Conservation (phyloP, 768 basidiomycete genomes). For the Galerina marginata region DNA sequence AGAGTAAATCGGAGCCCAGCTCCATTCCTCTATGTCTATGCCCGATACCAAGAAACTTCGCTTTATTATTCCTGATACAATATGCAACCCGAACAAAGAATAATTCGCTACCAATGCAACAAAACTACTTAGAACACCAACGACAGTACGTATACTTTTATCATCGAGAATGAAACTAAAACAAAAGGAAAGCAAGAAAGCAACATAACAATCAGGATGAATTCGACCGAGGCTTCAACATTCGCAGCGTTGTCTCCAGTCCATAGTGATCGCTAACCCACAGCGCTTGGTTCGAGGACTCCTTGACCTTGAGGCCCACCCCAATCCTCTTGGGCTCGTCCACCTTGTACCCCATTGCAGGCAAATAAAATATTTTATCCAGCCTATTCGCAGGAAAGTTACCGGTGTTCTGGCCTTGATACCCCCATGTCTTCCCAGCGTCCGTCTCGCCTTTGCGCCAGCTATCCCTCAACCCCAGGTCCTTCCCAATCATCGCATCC, state of each 20-base stretch:
- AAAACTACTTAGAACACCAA: too few relatives aligned
- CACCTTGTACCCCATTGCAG: constrained; percentile 53
- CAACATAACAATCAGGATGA: background rate
- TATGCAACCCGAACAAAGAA: too few relatives aligned
- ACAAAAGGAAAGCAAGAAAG: background rate
- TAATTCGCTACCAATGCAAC: too few relatives aligned
- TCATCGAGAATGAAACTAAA: background rate
- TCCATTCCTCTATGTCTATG: too few relatives aligned
- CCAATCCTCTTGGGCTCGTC: constrained; percentile 63
- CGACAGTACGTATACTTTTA: too few relatives aligned
- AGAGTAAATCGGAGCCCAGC: too few relatives aligned
- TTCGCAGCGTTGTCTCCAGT: constrained; percentile 45
- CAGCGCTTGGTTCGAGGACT: constrained; percentile 33
- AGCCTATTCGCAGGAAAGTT: constrained; percentile 58
- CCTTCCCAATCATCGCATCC: constrained; percentile 48
- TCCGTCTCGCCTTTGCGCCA: constrained; percentile 55
- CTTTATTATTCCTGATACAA: too few relatives aligned
- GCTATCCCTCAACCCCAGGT: constrained; percentile 61
- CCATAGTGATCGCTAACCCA: constrained; percentile 79
- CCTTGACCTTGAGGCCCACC: constrained; percentile 50
- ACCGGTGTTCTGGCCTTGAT: constrained; percentile 50
- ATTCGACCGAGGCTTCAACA: constrained; percentile 17
- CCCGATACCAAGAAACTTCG: too few relatives aligned
- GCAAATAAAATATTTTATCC: constrained; percentile 69
- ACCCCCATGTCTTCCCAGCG: constrained; percentile 71